Evolutionary conservation across 305 asterid genomes (phyloP).

Genomic region (Withania somnifera): DNA sequence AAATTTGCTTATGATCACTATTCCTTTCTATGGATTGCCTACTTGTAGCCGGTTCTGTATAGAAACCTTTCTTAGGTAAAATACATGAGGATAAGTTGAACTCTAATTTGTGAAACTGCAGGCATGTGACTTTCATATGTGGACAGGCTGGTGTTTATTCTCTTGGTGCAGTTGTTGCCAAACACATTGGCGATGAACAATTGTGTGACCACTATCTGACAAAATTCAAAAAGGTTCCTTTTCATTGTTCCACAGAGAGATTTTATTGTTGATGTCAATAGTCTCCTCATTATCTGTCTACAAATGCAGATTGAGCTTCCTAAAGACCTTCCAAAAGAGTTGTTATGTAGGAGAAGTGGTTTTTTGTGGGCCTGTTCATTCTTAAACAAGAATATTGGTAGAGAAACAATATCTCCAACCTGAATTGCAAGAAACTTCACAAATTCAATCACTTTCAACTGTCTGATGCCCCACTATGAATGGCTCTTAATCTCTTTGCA

Average conservation of each 20-base stretch:
- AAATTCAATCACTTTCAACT: neutral
- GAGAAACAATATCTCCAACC: slow-evolving; percentile 38
- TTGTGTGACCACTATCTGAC: slow-evolving; percentile 39
- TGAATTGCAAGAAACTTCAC: slow-evolving; percentile 33
- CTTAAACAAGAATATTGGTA: slow-evolving; percentile 53
- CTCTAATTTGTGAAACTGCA: slow-evolving; percentile 16
- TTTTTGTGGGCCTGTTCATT: slow-evolving; percentile 74
- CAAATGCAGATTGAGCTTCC: slow-evolving; percentile 48
- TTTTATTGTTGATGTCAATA: neutral
- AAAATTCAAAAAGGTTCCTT: slow-evolving; percentile 46
- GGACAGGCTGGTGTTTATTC: slow-evolving; percentile 74
- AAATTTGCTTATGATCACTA: neutral
- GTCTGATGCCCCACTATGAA: neutral
- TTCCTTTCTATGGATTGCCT: neutral
- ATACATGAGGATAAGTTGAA: neutral
- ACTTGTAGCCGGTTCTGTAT: neutral
- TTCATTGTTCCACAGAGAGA: neutral
- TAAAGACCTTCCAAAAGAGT: slow-evolving; percentile 53
- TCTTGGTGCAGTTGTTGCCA: slow-evolving; percentile 77
- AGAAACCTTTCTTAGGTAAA: neutral
- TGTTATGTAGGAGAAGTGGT: slow-evolving; percentile 71
- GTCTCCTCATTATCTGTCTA: neutral
- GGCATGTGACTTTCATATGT: slow-evolving; percentile 62
- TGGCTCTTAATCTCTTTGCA: neutral
- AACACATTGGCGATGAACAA: slow-evolving; percentile 38